phyloP scores from a whole-genome alignment of 306 rosid genomes.

The Pterocarpus macrocarpus region DNA sequence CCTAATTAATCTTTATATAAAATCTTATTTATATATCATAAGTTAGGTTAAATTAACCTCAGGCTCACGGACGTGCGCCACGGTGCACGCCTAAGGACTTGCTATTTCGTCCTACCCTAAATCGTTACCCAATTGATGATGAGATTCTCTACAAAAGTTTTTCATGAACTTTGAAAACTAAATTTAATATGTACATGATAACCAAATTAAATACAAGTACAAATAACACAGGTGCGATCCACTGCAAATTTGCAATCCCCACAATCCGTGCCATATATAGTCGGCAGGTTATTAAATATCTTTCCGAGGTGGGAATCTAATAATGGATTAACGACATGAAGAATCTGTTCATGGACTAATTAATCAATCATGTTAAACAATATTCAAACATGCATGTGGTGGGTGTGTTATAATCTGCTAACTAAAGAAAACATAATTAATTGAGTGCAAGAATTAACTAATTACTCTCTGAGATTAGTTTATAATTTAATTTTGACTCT shows the following conservation, averaged over 20 bases:
- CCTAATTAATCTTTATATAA: constrained; percentile 1
- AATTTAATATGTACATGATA: background rate
- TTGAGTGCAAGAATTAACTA: background rate
- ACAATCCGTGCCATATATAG: constrained; percentile 30
- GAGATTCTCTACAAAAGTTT: background rate
- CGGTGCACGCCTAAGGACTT: constrained; percentile 40
- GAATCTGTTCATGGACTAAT: background rate
- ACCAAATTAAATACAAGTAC: background rate
- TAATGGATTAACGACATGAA: constrained; percentile 36
- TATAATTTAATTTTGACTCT: background rate
- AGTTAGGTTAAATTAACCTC: constrained; percentile 56
- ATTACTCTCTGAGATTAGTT: background rate
- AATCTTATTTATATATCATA: constrained; percentile 6
- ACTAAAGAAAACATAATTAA: background rate
- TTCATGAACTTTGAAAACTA: background rate
- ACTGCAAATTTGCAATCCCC: constrained; percentile 15
- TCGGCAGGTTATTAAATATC: constrained; percentile 36
- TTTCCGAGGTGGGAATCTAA: constrained; percentile 35
- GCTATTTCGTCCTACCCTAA: constrained; percentile 44
- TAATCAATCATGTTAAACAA: background rate
- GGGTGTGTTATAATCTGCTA: background rate
- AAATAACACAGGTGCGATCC: constrained; percentile 17
- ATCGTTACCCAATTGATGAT: constrained; percentile 35
- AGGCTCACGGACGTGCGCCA: constrained; percentile 50
- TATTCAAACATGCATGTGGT: background rate